Evolutionary conservation across 108 stramenopile species (phyloP).

Genomic region (Cafeteria roenbergensis): DNA sequence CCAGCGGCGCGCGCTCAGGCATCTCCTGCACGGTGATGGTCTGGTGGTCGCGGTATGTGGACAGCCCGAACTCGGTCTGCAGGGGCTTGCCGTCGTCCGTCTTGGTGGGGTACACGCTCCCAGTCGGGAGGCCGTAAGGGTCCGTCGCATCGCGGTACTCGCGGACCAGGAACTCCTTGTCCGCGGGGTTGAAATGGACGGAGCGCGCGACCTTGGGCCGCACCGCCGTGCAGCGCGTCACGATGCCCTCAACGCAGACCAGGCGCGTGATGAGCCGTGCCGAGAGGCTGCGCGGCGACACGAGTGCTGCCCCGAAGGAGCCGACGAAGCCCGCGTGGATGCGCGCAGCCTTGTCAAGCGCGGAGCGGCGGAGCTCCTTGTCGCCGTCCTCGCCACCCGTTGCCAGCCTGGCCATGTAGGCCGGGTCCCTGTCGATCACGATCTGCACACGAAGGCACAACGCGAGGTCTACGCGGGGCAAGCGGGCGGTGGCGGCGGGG

Average conservation of each 20-base stretch:
- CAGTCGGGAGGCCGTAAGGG: conserved; percentile 70
- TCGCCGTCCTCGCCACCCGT: not conserved
- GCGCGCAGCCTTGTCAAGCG: not conserved
- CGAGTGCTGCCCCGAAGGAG: conserved; percentile 27
- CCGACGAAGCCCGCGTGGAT: conserved; percentile 43
- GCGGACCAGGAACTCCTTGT: conserved; percentile 49
- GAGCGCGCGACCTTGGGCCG: conserved; percentile 89
- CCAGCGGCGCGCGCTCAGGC: conserved; percentile 77
- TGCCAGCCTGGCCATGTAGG: not conserved
- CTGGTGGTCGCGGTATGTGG: conserved; percentile 89
- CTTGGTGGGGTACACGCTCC: conserved; percentile 66
- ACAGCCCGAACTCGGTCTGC: conserved; percentile 87
- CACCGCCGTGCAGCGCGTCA: conserved; percentile 82
- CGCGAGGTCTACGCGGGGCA: not conserved
- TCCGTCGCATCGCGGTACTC: conserved; percentile 87
- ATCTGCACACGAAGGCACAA: not conserved
- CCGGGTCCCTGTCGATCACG: not conserved
- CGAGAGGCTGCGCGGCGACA: conserved; percentile 28
- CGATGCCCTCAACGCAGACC: conserved; percentile 94
- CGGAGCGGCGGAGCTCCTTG: conserved; percentile 4
- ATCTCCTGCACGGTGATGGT: conserved; percentile 84
- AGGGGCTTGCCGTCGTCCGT: conserved; percentile 73
- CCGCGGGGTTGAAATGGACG: conserved; percentile 78
- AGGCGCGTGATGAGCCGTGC: conserved; percentile 33
- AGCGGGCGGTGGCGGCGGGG: no score